phyloP scores from a whole-genome alignment of 2,329 filamentous ascomycete species.

The Stagonosporopsis cucurbitacearum region DNA sequence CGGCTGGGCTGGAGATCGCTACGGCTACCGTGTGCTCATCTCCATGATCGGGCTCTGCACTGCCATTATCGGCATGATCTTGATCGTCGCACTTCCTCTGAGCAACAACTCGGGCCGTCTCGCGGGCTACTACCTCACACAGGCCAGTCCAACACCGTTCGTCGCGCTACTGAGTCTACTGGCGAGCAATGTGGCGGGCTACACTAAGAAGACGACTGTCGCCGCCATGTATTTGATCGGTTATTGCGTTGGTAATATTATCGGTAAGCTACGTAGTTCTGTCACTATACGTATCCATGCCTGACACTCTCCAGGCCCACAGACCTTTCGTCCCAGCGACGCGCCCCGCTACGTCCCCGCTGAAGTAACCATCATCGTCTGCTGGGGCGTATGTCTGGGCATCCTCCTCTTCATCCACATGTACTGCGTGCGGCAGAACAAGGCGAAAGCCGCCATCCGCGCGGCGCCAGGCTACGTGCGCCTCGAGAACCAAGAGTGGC shows the following conservation, averaged over 20 bases:
- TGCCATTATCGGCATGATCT: constrained; percentile 65
- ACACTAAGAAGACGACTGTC: constrained; percentile 66
- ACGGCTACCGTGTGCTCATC: constrained; percentile 64
- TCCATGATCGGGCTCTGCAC: constrained; percentile 59
- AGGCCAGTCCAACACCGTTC: constrained; percentile 66
- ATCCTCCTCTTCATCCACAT: constrained; percentile 67
- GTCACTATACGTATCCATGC: background rate
- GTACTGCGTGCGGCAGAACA: constrained; percentile 67
- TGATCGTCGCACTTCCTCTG: constrained; percentile 68
- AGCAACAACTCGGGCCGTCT: constrained; percentile 65
- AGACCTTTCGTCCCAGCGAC: constrained; percentile 38
- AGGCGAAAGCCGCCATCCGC: constrained; percentile 61
- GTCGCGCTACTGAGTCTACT: constrained; percentile 69
- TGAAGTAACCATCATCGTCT: constrained; percentile 68
- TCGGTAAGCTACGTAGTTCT: constrained; percentile 27
- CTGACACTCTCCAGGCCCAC: constrained; percentile 49
- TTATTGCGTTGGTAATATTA: constrained; percentile 52
- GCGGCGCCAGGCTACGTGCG: constrained; percentile 64
- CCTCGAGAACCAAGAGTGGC: constrained; percentile 71
- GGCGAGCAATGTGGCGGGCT: constrained; percentile 65
- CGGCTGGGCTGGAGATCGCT: constrained; percentile 63
- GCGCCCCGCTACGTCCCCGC: constrained; percentile 65
- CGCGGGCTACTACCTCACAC: constrained; percentile 70
- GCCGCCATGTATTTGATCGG: constrained; percentile 58
- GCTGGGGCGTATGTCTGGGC: constrained; percentile 60